phyloP scores from a whole-genome alignment of 192 early-diverging fungal genomes.

The Coemansia sp. region DNA sequence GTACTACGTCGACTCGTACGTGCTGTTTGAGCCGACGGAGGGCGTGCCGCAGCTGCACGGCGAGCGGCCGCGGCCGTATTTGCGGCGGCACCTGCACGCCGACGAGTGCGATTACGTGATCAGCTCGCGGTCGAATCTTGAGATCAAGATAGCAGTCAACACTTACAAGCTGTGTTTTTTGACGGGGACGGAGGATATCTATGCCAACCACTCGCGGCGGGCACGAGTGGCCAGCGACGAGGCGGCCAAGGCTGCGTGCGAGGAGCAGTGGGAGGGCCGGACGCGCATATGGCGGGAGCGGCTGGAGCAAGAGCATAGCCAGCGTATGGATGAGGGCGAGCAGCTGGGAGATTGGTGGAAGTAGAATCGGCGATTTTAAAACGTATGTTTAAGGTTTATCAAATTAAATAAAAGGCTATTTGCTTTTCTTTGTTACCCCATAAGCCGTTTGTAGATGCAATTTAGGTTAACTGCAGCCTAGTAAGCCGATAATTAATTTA shows the following conservation, averaged over 20 bases:
- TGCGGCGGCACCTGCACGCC: slow-evolving; percentile 58
- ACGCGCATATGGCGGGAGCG: slow-evolving; percentile 36
- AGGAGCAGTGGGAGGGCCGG: slow-evolving; percentile 26
- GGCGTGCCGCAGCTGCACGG: slow-evolving; percentile 60
- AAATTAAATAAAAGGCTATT: background rate
- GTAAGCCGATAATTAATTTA: background rate
- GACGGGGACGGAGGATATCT: slow-evolving; percentile 91
- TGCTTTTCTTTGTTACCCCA: background rate
- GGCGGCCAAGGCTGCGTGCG: slow-evolving; percentile 26
- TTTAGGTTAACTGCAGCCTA: background rate
- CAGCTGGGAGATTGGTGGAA: slow-evolving; percentile 47
- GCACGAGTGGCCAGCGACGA: slow-evolving; percentile 16
- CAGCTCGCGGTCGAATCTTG: slow-evolving; percentile 73
- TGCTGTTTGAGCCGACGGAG: slow-evolving; percentile 81
- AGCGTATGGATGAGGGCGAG: background rate
- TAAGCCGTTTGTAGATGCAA: too few relatives aligned
- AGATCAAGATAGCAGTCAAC: slow-evolving; percentile 96
- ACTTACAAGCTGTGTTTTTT: slow-evolving; percentile 99
- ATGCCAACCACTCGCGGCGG: slow-evolving; percentile 56
- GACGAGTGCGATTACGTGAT: slow-evolving; percentile 60
- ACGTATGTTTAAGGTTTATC: background rate
- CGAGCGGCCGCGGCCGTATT: slow-evolving; percentile 64
- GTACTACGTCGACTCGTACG: slow-evolving; percentile 93
- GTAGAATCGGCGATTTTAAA: slow-evolving; percentile 1
- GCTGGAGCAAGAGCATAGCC: slow-evolving; percentile 30